Evolutionary conservation across 2,329 filamentous ascomycete genomes (phyloP), one percentile per base, ranked within the genome.

Genomic region (Pseudopyrenochaeta lycopersici): DNA sequence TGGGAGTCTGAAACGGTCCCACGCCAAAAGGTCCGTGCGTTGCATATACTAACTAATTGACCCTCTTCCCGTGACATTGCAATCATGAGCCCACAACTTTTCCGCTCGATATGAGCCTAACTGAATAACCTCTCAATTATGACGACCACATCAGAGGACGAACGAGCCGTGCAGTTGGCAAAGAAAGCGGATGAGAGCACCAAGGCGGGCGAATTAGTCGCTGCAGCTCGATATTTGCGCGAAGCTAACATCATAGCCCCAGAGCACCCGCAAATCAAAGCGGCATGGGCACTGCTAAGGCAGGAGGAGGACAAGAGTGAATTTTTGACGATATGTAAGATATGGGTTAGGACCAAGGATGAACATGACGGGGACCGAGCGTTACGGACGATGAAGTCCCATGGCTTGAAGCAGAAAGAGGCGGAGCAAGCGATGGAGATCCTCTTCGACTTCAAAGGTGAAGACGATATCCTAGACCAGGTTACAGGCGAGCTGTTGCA

Each of bases 221-320:
- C 74, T 47, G 79, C 78, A 18, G 76, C 76, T 21, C 64, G 73
- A 41, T 70, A 73, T n/a, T 64, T 82, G 49, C 73, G 76, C 40
- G 76, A 81, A 63, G 80, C 79, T 30, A 76, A 75, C 20, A 73
- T 74, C 38, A 70, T 82, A 32, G 75, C 77, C 46, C 75, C 78
- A 29, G 68, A 77, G 12, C 76, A 78, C 60, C 63, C 67, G 10
- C 63, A 70, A 18, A 71, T 82, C 52, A 78, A 76, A 57, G 70
- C 74, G 36, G 73, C 71, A 49, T 78, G 78, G 73, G 56, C 76
- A 20, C 56, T 64, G n/a, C 54, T 82, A 44, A 73, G 74, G 54
- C 67, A 74, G 54, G 73, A 76, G 46, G 73, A 77, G 51, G 64
- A 66, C 14, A 74, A 71, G 46, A 68, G 66, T 31, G 70, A 74